Evolutionary conservation across 176 grass and related monocot species (phyloP), one percentile per base, ranked within the genome.

Genomic region (Rhynchospora pubera): DNA sequence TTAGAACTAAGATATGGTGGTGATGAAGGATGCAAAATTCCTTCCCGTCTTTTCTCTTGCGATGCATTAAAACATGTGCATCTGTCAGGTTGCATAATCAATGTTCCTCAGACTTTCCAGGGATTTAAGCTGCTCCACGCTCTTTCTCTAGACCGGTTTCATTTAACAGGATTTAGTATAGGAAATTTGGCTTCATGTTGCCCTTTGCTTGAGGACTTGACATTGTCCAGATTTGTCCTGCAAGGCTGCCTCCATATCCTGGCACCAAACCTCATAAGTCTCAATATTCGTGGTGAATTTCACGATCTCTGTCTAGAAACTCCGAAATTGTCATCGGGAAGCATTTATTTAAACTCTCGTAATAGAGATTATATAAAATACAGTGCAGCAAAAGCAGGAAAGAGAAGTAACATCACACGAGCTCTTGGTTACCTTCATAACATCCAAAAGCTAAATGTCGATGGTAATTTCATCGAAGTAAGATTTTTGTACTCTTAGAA

Each of bases 121-220:
- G 85, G 87, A 7, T 89, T 92, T 51, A 74, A 75, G 26, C 57
- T 47, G 51, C 6, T n/a, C n/a, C n/a, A n/a, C n/a, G n/a, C n/a
- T n/a, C n/a, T n/a, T n/a, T n/a, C n/a, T n/a, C n/a, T n/a, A n/a
- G n/a, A n/a, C n/a, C n/a, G n/a, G n/a, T n/a, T 77, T 89, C 22
- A 14, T 64, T 22, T 74, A 19, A 10, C 62, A 0, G 85, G 67
- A 24, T 80, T 51, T 15, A 76, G 30, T 83, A 77, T 88, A 42
- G 88, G 78, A 61, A 75, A 88, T 15, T 83, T 90, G 77, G 80
- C 90, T 39, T 84, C 28, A 15, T 70, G 34, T 69, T 90, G 83
- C 67, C 80, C 83, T 3, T 58, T 84, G 26, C 83, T 90, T n/a
- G n/a, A n/a, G n/a, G n/a, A 56, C 42, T 50, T 93, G 63, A n/a